These are phyloP conservation scores for Kwoniella mangroviensis DNA, from an alignment of 768 basidiomycete species.

Conservation along the genomic window DNA sequence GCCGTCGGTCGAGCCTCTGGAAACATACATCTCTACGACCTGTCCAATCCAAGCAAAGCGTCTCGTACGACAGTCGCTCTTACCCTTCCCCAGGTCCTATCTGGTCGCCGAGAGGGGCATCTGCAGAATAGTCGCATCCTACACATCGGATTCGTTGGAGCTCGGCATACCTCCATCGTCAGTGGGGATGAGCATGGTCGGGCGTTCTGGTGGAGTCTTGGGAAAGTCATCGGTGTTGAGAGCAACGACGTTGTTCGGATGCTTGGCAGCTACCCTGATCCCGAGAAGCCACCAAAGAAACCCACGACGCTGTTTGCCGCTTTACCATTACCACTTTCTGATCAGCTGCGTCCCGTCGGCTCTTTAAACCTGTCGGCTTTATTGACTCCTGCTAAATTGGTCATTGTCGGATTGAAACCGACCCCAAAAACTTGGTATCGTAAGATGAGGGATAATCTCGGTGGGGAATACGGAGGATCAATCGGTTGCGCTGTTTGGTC, in stretches of 20 bases:
- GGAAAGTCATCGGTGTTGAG: conserved; percentile 92
- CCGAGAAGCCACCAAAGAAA: conserved; percentile 44
- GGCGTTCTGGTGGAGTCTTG: conserved; percentile 92
- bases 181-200: conserved; percentile 88
- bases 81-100: conserved; percentile 61
- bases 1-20: conserved; percentile 86
- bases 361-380: conserved; percentile 78
- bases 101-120: conserved; percentile 77
- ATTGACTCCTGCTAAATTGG: conserved; percentile 85
- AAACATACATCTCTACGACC: conserved; percentile 81
- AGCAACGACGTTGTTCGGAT: conserved; percentile 92
- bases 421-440: conserved; percentile 84
- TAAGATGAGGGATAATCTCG: conserved; percentile 41
- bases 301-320: conserved; percentile 73
- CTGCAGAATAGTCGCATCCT: conserved; percentile 77
- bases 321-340: conserved; percentile 79
- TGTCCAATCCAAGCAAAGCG: conserved; percentile 70
- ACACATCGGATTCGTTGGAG: conserved; percentile 79
- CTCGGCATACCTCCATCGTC: conserved; percentile 88
- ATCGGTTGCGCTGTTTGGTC: conserved; percentile 51
- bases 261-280: conserved; percentile 82
- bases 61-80: conserved; percentile 66
- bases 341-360: conserved; percentile 75
- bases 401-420: conserved; percentile 91
- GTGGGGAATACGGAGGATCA: conserved; percentile 29